Evolutionary conservation across 805 yeast species (phyloP).

Genomic region (Lachancea lanzarotensis): DNA sequence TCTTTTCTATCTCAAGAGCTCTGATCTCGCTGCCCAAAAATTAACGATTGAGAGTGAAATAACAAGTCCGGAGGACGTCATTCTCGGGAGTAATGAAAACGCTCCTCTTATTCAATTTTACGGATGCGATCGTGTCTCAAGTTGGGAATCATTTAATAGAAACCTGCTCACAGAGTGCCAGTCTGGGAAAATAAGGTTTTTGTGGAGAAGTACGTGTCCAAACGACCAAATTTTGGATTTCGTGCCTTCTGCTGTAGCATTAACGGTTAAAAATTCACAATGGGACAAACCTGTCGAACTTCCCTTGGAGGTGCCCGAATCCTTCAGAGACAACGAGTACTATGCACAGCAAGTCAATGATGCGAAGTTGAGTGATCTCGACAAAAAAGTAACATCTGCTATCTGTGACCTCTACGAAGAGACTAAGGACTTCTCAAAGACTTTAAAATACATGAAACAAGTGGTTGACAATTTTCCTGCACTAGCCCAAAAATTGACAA

Average conservation of each 20-base stretch:
- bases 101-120: conserved; percentile 60
- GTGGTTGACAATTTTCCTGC: conserved; percentile 38
- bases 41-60: conserved; percentile 14
- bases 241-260: conserved; percentile 28
- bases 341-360: conserved; percentile 13
- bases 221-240: conserved; percentile 37
- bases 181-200: conserved; percentile 61
- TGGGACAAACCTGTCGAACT: conserved; percentile 34
- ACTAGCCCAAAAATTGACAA: conserved; percentile 16
- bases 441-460: conserved; percentile 30
- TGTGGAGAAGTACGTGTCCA: conserved; percentile 62
- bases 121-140: conserved; percentile 49
- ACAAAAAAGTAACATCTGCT: conserved; percentile 62
- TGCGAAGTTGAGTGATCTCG: conserved; percentile 35
- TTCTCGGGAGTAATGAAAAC: conserved; percentile 44
- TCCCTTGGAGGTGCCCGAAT: conserved; percentile 24
- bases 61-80: conserved; percentile 49
- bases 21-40: conserved; percentile 27
- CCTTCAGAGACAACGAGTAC: conserved; percentile 42
- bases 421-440: conserved; percentile 31
- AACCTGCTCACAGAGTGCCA: conserved; percentile 54
- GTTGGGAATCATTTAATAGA: conserved; percentile 51
- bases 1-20: conserved; percentile 69
- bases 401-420: conserved; percentile 36
- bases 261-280: conserved; percentile 27